Evolutionary conservation across 2,329 filamentous ascomycete genomes (phyloP).

Genomic region (Diaporthe sp.): DNA sequence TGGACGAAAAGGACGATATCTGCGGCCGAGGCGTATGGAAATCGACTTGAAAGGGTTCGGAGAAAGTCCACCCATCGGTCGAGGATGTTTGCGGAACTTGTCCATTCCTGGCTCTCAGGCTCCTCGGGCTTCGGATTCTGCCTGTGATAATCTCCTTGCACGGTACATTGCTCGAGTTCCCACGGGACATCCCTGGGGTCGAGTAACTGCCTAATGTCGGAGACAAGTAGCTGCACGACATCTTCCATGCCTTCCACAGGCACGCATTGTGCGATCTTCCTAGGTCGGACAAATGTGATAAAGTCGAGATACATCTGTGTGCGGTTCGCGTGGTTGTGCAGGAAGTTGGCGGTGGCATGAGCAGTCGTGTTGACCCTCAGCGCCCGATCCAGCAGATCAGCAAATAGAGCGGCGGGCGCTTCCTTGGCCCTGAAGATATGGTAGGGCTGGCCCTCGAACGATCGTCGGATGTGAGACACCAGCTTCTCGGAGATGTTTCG

Average conservation of each 20-base stretch:
- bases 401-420: constrained; percentile 89
- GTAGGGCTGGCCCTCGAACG: constrained; percentile 85
- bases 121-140: constrained; percentile 59
- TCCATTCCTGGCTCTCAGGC: constrained; percentile 52
- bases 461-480: constrained; percentile 83
- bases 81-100: constrained; percentile 73
- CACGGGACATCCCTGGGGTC: constrained; percentile 76
- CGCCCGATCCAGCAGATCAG: constrained; percentile 85
- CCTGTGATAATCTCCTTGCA: constrained; percentile 69
- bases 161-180: constrained; percentile 72
- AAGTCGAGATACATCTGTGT: constrained; percentile 97
- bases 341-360: constrained; percentile 92
- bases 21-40: constrained; percentile 79
- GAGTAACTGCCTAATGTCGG: constrained; percentile 78
- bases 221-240: constrained; percentile 71
- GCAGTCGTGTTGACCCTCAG: constrained; percentile 93
- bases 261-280: constrained; percentile 74
- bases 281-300: constrained; percentile 74
- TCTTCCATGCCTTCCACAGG: constrained; percentile 76
- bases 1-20: constrained; percentile 84
- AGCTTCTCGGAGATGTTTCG: constrained; percentile 87
- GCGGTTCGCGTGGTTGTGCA: constrained; percentile 88
- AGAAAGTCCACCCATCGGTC: constrained; percentile 85
- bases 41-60: constrained; percentile 74
- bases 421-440: constrained; percentile 92